These are phyloP conservation scores for Aspergillus candidus DNA, from an alignment of 2,329 filamentous ascomycete genomes.

Conservation along the genomic window DNA sequence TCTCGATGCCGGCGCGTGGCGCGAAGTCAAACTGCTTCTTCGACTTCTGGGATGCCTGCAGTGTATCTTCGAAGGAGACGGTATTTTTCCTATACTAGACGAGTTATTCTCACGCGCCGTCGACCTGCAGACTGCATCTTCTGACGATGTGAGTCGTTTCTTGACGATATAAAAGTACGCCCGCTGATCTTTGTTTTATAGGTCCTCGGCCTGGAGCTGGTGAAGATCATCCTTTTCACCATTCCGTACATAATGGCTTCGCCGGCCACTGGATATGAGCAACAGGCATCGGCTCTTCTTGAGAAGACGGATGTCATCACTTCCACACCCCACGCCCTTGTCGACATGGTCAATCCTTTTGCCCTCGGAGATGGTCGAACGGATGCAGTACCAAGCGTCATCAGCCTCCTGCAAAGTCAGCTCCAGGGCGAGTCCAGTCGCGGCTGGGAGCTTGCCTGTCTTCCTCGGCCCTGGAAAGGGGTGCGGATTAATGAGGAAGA, in stretches of 20 bases:
- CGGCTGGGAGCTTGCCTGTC: constrained; percentile 66
- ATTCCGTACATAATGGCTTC: constrained; percentile 84
- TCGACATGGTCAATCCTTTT: constrained; percentile 82
- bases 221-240: constrained; percentile 93
- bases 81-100: constrained; percentile 76
- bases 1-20: constrained; percentile 72
- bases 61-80: constrained; percentile 71
- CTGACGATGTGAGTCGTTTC: constrained; percentile 68
- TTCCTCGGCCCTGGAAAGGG: constrained; percentile 51
- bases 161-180: neutral
- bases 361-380: constrained; percentile 56
- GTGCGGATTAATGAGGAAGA: constrained; percentile 32
- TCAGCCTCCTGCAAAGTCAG: constrained; percentile 79
- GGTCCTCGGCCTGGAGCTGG: constrained; percentile 69
- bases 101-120: constrained; percentile 90
- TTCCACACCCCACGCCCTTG: constrained; percentile 76
- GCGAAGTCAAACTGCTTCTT: constrained; percentile 81
- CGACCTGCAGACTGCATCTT: constrained; percentile 85
- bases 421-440: constrained; percentile 68
- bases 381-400: constrained; percentile 61
- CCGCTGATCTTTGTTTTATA: constrained; percentile 26
- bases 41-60: constrained; percentile 87
- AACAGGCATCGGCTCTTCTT: constrained; percentile 71
- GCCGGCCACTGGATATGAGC: constrained; percentile 61
- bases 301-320: constrained; percentile 95